Evolutionary conservation across 2,329 filamentous ascomycete genomes (phyloP).

Genomic region (Fusarium papillatum): DNA sequence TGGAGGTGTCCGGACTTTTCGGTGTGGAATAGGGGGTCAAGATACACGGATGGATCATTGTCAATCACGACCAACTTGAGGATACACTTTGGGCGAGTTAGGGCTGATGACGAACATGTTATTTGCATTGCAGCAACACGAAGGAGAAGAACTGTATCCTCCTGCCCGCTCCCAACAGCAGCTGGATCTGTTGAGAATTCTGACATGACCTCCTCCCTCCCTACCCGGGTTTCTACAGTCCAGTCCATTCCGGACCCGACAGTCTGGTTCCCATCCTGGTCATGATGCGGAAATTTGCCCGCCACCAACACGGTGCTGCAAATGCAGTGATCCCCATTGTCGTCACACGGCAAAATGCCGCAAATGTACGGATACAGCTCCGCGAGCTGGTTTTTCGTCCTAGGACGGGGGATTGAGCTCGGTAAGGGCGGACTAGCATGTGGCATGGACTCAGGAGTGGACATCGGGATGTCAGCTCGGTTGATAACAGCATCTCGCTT

Average conservation of each 20-base stretch:
- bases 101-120: not conserved
- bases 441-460: not conserved
- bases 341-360: not conserved
- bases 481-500: not conserved
- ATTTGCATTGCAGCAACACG: not conserved
- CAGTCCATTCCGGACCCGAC: constrained; percentile 7
- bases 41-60: not conserved
- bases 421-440: not conserved
- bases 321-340: not conserved
- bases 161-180: not conserved
- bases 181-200: not conserved
- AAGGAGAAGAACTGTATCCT: not conserved
- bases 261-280: constrained; percentile 13
- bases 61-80: not conserved
- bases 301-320: constrained; percentile 17
- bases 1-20: not conserved
- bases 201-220: not conserved
- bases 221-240: constrained; percentile 1
- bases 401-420: not conserved
- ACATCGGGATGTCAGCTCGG: not conserved
- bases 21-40: not conserved
- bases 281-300: not conserved
- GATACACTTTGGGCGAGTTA: not conserved
- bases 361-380: not conserved
- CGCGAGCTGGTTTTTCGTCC: not conserved